Evolutionary conservation across 768 basidiomycete genomes (phyloP), one percentile per base, ranked within the genome.

Genomic region (Tylopilus cervinicoccineus): DNA sequence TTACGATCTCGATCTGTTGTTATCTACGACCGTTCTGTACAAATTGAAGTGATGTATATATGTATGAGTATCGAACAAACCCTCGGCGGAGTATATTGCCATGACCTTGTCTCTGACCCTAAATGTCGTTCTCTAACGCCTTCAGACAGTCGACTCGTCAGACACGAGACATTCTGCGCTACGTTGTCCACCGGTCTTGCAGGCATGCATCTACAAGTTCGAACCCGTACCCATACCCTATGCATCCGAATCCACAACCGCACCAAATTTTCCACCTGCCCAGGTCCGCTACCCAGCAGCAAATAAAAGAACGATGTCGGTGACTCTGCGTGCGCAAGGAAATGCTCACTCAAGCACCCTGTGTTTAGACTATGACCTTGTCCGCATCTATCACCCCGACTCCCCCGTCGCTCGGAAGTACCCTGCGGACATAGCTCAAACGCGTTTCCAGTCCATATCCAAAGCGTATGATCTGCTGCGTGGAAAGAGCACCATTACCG

Each of bases 321-420:
- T 73, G 17, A 44, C n/a, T 26, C 19, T 40, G 27, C 43, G 13
- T 47, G 36, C 24, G 23, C 24, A 17, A 1, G 32, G 27, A 24
- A 23, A 32, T 38, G 28, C 40, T 45, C n/a, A 46, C 54, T 53
- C 23, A 52, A 33, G 37, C 20, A 0, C 5, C 20, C 34, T 7
- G 24, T 40, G 14, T 54, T 9, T 28, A 90, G 87, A 89, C 65
- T 87, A 81, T 59, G 87, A 88, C 53, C 85, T 90, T 38, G 88
- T 89, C 27, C 75, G 83, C 33, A 74, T 87, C 48, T 87, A 89
- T 64, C 87, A 90, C 62, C 87, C 87, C 3, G 87, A 90, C 63
- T 83, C 84, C 34, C 70, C 73, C 20, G 38, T 70, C 19, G 70
- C 70, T 19, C 71, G 74, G 5, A 61, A 61, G 4, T 65, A 66